phyloP scores from a whole-genome alignment of 2,329 filamentous ascomycete genomes.

The Venturia pyrina region DNA sequence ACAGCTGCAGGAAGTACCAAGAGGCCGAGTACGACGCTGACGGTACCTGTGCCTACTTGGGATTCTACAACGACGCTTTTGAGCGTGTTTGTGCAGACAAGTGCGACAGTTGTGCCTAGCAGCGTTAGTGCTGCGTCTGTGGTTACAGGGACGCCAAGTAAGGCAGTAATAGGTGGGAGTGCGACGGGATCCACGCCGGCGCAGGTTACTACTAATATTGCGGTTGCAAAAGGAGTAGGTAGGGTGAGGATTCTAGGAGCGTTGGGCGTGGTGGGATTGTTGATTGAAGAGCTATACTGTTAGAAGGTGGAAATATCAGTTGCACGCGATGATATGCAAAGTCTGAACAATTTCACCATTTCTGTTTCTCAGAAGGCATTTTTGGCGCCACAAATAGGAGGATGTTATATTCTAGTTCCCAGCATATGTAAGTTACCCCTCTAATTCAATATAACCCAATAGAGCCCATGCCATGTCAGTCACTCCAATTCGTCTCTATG shows the following conservation, averaged over 20 bases:
- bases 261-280: not conserved
- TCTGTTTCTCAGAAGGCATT: no score
- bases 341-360: no score
- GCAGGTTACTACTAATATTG: not conserved
- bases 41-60: not conserved
- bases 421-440: no score
- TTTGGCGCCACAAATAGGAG: no score
- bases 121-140: not conserved
- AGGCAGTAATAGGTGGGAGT: not conserved
- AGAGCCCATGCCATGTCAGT: no score
- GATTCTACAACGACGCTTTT: not conserved
- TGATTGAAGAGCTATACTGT: not conserved
- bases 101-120: not conserved
- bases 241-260: not conserved
- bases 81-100: not conserved
- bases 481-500: no score
- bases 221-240: not conserved
- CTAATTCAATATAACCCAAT: no score
- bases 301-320: no score
- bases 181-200: not conserved
- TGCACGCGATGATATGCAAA: no score
- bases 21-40: not conserved
- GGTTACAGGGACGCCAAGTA: not conserved
- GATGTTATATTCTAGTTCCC: no score
- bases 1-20: not conserved